Conservation (phyloP, 1,284 basidiomycete species). For the Moesziomyces parantarcticus region DNA sequence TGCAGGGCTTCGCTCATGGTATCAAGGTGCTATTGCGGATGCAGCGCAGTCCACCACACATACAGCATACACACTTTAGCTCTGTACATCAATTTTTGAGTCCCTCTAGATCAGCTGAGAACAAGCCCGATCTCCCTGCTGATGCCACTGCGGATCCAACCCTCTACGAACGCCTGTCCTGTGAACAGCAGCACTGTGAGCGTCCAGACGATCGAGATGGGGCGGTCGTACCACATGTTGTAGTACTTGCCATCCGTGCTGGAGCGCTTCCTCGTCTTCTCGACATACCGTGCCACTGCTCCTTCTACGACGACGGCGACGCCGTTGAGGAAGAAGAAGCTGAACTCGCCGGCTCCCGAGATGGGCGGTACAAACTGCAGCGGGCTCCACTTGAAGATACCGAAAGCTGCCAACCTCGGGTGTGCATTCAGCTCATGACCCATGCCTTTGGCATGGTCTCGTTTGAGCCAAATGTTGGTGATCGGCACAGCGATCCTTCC, state of each 20-base stretch:
- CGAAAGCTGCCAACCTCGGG: constrained; percentile 1
- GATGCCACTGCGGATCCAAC: constrained; percentile 50
- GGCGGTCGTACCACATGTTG: constrained; percentile 40
- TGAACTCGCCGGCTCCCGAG: constrained; percentile 49
- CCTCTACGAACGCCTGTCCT: constrained; percentile 52
- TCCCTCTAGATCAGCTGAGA: constrained; percentile 2
- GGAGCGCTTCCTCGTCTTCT: constrained; percentile 15
- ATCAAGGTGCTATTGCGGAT: too few species aligned
- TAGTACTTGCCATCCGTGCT: constrained; percentile 22
- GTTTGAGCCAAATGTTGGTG: constrained; percentile 42
- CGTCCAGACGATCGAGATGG: constrained; percentile 41
- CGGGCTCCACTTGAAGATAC: constrained; percentile 17
- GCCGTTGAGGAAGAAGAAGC: constrained; percentile 54
- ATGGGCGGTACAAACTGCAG: constrained; percentile 46
- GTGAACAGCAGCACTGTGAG: constrained; percentile 44
- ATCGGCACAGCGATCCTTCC: constrained; percentile 44
- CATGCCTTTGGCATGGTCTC: constrained; percentile 38
- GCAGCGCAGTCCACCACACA: too few species aligned
- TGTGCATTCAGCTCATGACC: constrained; percentile 29
- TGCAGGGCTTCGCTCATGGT: too few species aligned
- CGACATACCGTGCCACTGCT: constrained; percentile 24
- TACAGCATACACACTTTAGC: too few species aligned
- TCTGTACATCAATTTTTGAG: too few species aligned
- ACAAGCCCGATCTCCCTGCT: constrained; percentile 34
- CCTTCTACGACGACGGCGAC: constrained; percentile 52